A percentile compares a stretch with the other conserved stretches of the same genome.
These are phyloP conservation scores for Tolypocladium sp. DNA, from an alignment of 2,329 filamentous ascomycete species.

Conservation along the genomic window DNA sequence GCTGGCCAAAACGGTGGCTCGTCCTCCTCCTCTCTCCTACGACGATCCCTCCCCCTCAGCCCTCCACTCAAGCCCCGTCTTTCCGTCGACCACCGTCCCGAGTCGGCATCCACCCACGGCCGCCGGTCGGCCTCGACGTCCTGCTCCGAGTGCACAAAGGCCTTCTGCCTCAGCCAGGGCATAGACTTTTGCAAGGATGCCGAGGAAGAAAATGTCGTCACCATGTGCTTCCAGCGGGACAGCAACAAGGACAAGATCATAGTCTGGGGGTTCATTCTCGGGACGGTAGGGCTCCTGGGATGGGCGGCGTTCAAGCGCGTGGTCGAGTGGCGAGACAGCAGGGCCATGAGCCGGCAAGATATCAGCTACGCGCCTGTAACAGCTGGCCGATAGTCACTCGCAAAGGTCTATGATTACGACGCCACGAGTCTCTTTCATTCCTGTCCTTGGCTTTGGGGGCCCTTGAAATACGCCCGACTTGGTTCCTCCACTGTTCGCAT, in stretches of 20 bases:
- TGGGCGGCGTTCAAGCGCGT: conserved; percentile 48
- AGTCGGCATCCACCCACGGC: neutral
- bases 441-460: neutral
- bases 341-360: conserved; percentile 17
- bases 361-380: conserved; percentile 20
- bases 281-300: conserved; percentile 47
- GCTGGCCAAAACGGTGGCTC: conserved; percentile 19
- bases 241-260: conserved; percentile 59
- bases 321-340: conserved; percentile 28
- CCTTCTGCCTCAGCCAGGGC: conserved; percentile 50
- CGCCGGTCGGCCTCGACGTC: conserved; percentile 32
- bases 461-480: neutral
- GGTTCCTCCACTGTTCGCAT: neutral
- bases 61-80: conserved; percentile 9
- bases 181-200: conserved; percentile 56
- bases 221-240: conserved; percentile 58
- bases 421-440: neutral
- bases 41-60: conserved; percentile 11
- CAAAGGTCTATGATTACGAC: neutral
- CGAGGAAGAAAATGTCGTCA: conserved; percentile 51
- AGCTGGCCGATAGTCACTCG: conserved; percentile 2
- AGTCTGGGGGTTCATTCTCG: conserved; percentile 54
- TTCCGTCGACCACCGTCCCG: neutral
- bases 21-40: conserved; percentile 12
- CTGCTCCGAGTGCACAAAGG: conserved; percentile 55